Conservation (phyloP, 495 filamentous ascomycete genomes). For the Friedmanniomyces simplex region DNA sequence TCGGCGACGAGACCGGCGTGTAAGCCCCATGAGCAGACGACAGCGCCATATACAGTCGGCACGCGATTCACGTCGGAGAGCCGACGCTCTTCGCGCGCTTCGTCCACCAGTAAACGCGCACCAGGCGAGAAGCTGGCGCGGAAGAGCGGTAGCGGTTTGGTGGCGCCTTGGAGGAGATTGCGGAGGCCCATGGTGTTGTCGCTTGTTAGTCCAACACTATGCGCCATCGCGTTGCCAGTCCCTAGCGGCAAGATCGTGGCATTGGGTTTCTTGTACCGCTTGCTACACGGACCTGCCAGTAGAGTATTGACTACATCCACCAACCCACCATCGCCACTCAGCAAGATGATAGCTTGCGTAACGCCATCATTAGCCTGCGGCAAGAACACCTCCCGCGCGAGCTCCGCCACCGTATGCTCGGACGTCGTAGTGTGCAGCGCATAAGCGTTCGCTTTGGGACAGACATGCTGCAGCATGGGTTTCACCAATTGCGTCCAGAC, state of each 20-base stretch:
- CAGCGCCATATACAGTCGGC: constrained; percentile 51
- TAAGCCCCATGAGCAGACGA: constrained; percentile 79
- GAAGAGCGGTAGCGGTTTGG: constrained; percentile 28
- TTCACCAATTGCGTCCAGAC: constrained; percentile 49
- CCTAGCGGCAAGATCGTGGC: constrained; percentile 66
- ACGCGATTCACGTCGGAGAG: constrained; percentile 18
- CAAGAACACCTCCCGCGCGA: constrained; percentile 43
- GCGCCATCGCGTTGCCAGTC: constrained; percentile 81
- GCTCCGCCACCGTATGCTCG: constrained; percentile 47
- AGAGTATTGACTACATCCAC: constrained; percentile 66
- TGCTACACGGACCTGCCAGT: constrained; percentile 22
- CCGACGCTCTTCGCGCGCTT: constrained; percentile 29
- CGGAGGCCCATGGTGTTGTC: constrained; percentile 41
- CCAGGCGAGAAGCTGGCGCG: constrained; percentile 55
- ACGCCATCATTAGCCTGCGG: constrained; percentile 38
- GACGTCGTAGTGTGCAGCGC: constrained; percentile 48
- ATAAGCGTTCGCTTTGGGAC: constrained; percentile 31
- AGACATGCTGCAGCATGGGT: constrained; percentile 44
- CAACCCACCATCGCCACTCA: constrained; percentile 80
- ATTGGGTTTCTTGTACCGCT: constrained; percentile 37
- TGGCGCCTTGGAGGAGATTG: constrained; percentile 35
- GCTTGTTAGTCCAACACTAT: constrained; percentile 43
- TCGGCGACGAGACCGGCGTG: constrained; percentile 82
- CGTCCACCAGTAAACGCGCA: constrained; percentile 42
- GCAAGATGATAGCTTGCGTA: constrained; percentile 54